These are phyloP conservation scores for Avena eriantha DNA, from an alignment of 176 grass and related monocot species.

Conservation along the genomic window DNA sequence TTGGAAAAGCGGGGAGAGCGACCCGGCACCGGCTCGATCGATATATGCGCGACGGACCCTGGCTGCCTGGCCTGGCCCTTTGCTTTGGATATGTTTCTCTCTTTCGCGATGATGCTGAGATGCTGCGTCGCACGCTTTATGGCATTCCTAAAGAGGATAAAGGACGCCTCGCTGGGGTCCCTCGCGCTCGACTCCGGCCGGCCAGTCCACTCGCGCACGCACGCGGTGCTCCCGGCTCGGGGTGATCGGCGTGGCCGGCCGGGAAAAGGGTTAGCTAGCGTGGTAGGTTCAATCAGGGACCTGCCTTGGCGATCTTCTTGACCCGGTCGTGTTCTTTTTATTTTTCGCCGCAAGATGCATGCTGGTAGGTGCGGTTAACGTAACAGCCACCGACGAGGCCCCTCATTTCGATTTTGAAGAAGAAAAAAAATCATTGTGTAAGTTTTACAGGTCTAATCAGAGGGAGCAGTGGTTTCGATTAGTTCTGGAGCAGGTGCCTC, in stretches of 20 bases:
- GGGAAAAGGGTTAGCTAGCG: slow-evolving; percentile 11
- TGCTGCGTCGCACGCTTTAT: slow-evolving; percentile 23
- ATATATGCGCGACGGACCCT: background rate
- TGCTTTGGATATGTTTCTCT: slow-evolving; percentile 20
- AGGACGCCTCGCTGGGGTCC: background rate
- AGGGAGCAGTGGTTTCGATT: no score
- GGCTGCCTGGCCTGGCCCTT: background rate
- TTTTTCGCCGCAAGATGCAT: no score
- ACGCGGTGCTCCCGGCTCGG: slow-evolving; percentile 49
- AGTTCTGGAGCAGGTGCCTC: background rate
- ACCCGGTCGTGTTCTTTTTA: no score
- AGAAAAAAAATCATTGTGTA: no score
- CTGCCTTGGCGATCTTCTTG: no score
- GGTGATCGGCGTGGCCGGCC: slow-evolving; percentile 4
- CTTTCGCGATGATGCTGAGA: background rate
- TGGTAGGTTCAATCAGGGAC: background rate
- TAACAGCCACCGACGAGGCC: no score
- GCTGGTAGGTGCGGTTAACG: no score
- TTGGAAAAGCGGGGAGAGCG: slow-evolving; percentile 31
- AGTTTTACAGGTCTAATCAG: no score
- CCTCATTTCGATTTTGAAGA: background rate
- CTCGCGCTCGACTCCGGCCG: slow-evolving; percentile 7
- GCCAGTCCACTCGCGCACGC: slow-evolving; percentile 14
- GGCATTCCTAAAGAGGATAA: slow-evolving; percentile 28
- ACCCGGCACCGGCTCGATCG: slow-evolving; percentile 34